Conservation (phyloP, 208 protist genomes). For the Leishmania mexicana region DNA sequence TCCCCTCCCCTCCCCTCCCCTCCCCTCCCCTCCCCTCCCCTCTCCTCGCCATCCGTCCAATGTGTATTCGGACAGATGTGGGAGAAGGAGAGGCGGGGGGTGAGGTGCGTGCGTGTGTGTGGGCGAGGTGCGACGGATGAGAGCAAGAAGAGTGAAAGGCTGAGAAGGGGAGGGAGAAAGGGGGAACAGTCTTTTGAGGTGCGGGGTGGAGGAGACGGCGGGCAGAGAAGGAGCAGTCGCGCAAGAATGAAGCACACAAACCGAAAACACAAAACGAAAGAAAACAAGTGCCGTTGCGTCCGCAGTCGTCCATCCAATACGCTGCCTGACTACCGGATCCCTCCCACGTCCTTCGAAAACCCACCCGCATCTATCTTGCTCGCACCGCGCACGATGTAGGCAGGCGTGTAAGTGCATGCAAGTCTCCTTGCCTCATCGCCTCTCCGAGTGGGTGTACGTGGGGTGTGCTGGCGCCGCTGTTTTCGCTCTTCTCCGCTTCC, state of each 20-base stretch:
- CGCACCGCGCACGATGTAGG: neutral
- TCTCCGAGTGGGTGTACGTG: neutral
- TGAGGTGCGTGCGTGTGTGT: neutral
- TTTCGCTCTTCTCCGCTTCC: neutral
- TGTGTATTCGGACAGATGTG: neutral
- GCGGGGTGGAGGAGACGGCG: neutral
- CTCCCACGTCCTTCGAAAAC: neutral
- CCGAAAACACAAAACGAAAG: neutral
- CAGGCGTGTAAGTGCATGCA: neutral
- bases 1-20: neutral
- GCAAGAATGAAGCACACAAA: neutral
- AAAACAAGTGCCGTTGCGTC: neutral
- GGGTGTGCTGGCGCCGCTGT: neutral
- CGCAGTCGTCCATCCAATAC: neutral
- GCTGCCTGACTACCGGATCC: neutral
- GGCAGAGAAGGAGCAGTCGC: neutral
- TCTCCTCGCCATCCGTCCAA: neutral
- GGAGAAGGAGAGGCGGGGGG: neutral
- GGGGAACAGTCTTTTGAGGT: too few relatives aligned
- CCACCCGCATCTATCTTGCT: neutral
- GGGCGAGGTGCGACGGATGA: neutral
- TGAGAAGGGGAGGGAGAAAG: neutral
- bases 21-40: neutral
- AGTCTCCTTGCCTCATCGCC: neutral
- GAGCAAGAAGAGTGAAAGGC: neutral